Percentiles rank a stretch among this genome's conserved stretches.
Conservation (phyloP, 179 eudicot species). For the Beta corolliflora region DNA sequence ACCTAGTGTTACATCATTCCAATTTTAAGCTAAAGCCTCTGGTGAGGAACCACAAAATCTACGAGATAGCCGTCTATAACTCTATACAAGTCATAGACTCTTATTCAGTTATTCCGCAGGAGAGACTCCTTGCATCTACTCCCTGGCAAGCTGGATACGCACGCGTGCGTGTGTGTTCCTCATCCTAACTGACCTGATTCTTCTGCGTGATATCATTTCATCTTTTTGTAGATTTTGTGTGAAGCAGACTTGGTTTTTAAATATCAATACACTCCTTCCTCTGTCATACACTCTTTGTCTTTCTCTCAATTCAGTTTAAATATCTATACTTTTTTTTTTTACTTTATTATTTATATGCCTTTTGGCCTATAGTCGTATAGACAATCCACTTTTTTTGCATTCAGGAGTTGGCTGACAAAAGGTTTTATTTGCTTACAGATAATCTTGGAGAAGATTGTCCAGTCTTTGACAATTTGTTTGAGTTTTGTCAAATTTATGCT, state of each 20-base stretch:
- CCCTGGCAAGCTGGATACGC: too few species aligned
- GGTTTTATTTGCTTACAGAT: constrained; percentile 47
- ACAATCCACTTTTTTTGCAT: neutral
- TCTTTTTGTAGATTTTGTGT: neutral
- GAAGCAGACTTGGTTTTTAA: neutral
- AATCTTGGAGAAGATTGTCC: constrained; percentile 98
- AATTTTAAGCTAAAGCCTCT: too few species aligned
- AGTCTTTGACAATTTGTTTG: constrained; percentile 88
- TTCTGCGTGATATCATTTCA: neutral
- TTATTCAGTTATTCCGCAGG: too few species aligned
- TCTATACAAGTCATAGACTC: too few species aligned
- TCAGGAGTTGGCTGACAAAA: constrained; percentile 6
- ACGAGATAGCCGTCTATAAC: too few species aligned
- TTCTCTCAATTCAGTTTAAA: neutral
- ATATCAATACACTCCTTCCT: neutral
- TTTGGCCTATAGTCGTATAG: neutral
- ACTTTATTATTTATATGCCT: neutral
- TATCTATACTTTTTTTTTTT: neutral
- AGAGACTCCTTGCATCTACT: too few species aligned
- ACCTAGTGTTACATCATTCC: too few species aligned
- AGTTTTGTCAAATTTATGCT: constrained; percentile 98
- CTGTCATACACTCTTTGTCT: neutral
- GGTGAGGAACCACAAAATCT: too few species aligned
- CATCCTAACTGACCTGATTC: neutral
- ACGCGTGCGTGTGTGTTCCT: too few species aligned